phyloP scores from a whole-genome alignment of 2,329 filamentous ascomycete species.

The Neonectria ditissima region DNA sequence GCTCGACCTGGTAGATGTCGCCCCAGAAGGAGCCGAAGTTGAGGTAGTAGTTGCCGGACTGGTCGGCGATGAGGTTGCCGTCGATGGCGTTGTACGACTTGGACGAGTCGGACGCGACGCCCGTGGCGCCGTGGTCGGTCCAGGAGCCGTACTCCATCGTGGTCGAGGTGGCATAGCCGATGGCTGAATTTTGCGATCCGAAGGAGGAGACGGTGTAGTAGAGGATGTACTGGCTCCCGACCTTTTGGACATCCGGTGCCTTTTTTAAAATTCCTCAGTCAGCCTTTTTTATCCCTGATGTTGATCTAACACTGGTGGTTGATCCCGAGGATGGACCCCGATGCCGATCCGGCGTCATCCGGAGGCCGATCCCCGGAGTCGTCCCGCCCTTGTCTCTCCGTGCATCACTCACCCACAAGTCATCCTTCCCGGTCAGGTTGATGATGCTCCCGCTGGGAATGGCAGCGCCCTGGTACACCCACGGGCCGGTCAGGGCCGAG shows the following conservation, averaged over 20 bases:
- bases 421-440: conserved; percentile 53
- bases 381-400: background rate
- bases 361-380: background rate
- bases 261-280: too few species aligned
- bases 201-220: conserved; percentile 74
- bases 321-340: background rate
- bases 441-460: conserved; percentile 55
- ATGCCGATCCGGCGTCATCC: background rate
- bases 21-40: conserved; percentile 78
- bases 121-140: conserved; percentile 69
- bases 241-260: conserved; percentile 47
- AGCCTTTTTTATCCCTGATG: background rate
- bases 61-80: conserved; percentile 60
- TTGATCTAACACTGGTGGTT: conserved; percentile 3
- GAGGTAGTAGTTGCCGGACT: conserved; percentile 56
- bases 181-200: conserved; percentile 70
- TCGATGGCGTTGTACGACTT: conserved; percentile 72
- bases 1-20: conserved; percentile 70
- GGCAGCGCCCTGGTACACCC: conserved; percentile 57
- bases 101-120: conserved; percentile 58
- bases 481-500: conserved; percentile 53
- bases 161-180: conserved; percentile 63
- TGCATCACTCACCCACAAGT: conserved; percentile 56
- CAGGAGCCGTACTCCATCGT: conserved; percentile 66
- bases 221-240: conserved; percentile 71